Evolutionary conservation across 129 eudicot species (phyloP).

Genomic region (Gnaphalium uliginosum): DNA sequence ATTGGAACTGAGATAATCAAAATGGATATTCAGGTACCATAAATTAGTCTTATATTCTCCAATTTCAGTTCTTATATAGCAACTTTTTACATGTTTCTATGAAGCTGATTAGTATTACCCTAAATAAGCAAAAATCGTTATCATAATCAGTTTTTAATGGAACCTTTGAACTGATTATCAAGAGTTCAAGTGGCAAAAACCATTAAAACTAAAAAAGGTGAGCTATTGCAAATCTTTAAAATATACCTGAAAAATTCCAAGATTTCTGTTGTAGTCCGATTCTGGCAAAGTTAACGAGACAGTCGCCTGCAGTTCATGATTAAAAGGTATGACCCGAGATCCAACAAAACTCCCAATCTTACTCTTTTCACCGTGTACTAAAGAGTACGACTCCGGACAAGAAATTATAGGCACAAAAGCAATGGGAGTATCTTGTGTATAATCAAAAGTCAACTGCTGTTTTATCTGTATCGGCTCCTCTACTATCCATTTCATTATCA

Average conservation of each 20-base stretch:
- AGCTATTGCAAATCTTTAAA: background rate
- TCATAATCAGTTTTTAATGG: background rate
- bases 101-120: background rate
- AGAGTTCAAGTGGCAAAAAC: background rate
- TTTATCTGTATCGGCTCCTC: constrained; percentile 63
- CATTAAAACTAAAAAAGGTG: background rate
- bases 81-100: background rate
- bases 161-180: background rate
- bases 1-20: background rate
- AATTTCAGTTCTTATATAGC: background rate
- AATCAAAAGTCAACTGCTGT: constrained; percentile 67
- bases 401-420: constrained; percentile 67
- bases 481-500: constrained; percentile 51
- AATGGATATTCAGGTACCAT: background rate
- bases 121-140: background rate
- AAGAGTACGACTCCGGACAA: constrained; percentile 32
- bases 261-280: constrained; percentile 83
- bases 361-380: constrained; percentile 26
- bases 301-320: constrained; percentile 66
- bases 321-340: constrained; percentile 49
- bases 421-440: constrained; percentile 57
- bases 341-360: constrained; percentile 34
- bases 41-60: background rate
- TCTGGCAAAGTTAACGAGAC: constrained; percentile 74
- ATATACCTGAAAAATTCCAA: constrained; percentile 89